Percentiles rank a stretch among this genome's conserved stretches.
These are phyloP conservation scores for Taiozyma sp. DNA, from an alignment of 1,139 yeast species.

Conservation along the genomic window DNA sequence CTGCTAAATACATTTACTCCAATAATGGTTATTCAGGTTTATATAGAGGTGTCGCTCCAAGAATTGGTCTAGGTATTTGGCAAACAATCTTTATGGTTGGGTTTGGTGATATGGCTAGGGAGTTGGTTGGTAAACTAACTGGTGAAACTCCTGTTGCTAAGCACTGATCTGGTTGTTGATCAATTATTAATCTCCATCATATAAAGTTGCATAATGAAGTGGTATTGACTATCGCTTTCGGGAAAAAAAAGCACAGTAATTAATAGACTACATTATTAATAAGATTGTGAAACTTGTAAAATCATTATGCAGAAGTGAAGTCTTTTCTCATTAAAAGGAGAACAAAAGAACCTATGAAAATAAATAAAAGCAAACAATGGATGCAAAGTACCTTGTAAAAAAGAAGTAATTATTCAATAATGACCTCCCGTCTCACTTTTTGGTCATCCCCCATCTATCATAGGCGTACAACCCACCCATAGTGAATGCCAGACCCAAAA, in stretches of 20 bases:
- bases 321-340: background rate
- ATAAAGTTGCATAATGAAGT: background rate
- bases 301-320: background rate
- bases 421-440: constrained; percentile 6
- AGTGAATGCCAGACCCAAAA: constrained; percentile 68
- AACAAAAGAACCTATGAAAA: background rate
- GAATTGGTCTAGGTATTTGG: constrained; percentile 96
- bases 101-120: constrained; percentile 90
- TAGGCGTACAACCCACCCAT: constrained; percentile 59
- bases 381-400: no score
- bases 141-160: constrained; percentile 49
- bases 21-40: constrained; percentile 86
- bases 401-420: background rate
- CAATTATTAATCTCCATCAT: no score
- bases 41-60: constrained; percentile 95
- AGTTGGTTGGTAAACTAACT: constrained; percentile 52
- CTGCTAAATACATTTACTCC: constrained; percentile 77
- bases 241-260: background rate
- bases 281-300: background rate
- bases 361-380: background rate
- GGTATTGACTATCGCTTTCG: background rate
- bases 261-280: background rate
- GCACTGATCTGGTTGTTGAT: constrained; percentile 25
- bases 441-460: constrained; percentile 66
- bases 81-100: constrained; percentile 99